These are phyloP conservation scores for Conidiobolus incongruus DNA, from an alignment of 371 early-diverging fungal genomes.

Conservation along the genomic window DNA sequence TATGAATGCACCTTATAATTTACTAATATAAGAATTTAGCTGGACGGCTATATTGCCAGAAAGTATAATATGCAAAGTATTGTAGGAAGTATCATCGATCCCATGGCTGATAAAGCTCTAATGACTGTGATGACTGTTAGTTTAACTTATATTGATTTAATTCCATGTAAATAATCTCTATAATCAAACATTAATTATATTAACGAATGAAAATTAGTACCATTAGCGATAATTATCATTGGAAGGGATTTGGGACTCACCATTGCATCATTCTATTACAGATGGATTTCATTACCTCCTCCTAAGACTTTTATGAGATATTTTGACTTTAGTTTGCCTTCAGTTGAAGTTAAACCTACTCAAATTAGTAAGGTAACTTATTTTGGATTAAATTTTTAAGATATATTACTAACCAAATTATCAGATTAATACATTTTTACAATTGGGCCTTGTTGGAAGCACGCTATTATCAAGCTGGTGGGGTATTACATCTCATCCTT, in stretches of 20 bases:
- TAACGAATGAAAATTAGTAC: slow-evolving; percentile 14
- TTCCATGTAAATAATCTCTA: slow-evolving; percentile 38
- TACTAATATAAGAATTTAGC: slow-evolving; percentile 9
- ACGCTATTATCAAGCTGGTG: slow-evolving; percentile 38
- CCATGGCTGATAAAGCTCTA: slow-evolving; percentile 86
- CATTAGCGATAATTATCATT: slow-evolving; percentile 61
- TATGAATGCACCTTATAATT: neutral
- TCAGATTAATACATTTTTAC: slow-evolving; percentile 67
- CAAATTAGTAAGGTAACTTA: slow-evolving; percentile 47
- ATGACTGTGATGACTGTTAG: slow-evolving; percentile 81
- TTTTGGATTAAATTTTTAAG: neutral
- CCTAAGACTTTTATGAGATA: slow-evolving; percentile 75
- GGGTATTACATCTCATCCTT: slow-evolving; percentile 9
- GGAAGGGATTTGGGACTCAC: slow-evolving; percentile 69
- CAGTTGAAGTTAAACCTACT: slow-evolving; percentile 78
- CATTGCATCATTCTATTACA: slow-evolving; percentile 52
- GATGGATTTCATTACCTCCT: slow-evolving; percentile 68
- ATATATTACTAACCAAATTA: neutral
- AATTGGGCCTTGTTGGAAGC: slow-evolving; percentile 53
- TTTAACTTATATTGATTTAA: slow-evolving; percentile 37
- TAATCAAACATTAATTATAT: neutral
- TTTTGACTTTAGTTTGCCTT: slow-evolving; percentile 74
- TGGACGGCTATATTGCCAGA: slow-evolving; percentile 87
- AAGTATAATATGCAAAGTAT: slow-evolving; percentile 62
- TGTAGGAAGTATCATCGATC: slow-evolving; percentile 82